phyloP scores from a whole-genome alignment of 2,329 filamentous ascomycete genomes.

The Mollisia scopiformis region DNA sequence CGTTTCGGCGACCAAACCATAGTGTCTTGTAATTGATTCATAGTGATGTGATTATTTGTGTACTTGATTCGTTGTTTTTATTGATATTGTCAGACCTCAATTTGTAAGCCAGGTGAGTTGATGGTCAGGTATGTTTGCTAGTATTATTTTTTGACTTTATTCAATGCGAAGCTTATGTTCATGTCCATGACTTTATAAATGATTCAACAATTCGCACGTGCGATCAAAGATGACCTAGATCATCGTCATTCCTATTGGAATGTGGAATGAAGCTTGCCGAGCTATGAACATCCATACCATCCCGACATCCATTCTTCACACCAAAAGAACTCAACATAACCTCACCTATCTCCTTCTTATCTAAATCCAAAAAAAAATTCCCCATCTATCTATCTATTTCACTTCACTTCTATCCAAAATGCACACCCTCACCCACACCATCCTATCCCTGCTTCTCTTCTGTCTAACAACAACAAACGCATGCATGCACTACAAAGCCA shows the following conservation, averaged over 20 bases:
- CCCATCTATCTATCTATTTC: too few relatives aligned
- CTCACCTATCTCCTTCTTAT: too few relatives aligned
- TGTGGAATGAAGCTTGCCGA: not conserved
- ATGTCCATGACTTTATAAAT: too few relatives aligned
- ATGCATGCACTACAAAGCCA: slow-evolving; percentile 23
- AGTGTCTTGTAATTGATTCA: not conserved
- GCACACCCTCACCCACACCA: not conserved
- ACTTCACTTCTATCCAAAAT: not conserved
- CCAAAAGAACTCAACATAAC: too few relatives aligned
- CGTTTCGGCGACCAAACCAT: not conserved
- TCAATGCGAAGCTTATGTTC: not conserved
- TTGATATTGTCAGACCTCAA: too few relatives aligned
- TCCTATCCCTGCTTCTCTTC: not conserved
- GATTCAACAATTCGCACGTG: too few relatives aligned
- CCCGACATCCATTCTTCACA: not conserved
- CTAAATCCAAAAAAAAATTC: too few relatives aligned
- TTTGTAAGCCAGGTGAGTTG: too few relatives aligned
- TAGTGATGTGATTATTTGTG: not conserved
- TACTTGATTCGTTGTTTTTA: too few relatives aligned
- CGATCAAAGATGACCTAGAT: too few relatives aligned
- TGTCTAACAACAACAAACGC: not conserved
- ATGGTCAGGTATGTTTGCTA: not conserved
- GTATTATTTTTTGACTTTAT: not conserved
- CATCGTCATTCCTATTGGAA: not conserved
- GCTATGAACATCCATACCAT: not conserved